Base-by-base conservation (phyloP, 805 yeast genomes). In the Yarrowia osloensis region DNA sequence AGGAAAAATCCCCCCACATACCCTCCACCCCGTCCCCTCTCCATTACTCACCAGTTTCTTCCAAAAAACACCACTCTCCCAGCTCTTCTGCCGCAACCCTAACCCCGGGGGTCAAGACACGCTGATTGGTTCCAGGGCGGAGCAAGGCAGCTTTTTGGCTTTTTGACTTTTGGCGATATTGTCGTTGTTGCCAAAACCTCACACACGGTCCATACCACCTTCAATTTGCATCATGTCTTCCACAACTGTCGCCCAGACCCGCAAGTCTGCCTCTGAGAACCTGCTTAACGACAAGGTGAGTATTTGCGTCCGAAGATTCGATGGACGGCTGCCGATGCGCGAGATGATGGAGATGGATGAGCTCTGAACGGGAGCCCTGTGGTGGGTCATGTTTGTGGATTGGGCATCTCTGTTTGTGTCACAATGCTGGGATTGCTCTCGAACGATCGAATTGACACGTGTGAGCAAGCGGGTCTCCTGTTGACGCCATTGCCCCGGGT, bases 221-320 rank as follows among this genome's bases (percentile, higher is more conserved):
- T 44, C 54, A 61, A 44, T 44, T 57, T 46, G 54, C 66, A 61
- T 61, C 66, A 61, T 61, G 66, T 61, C 65, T 59, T 59, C 66
- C 66, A 61, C 66, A 55, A 61, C 66, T 17, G 66, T 61, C 54
- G 42, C 66, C 50, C 44, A 61, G 54, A 61, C 66, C 66, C 66
- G 66, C 54, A 61, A 61, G 66, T 44, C 66, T 61, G 54, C 66
- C 42, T 74, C 78, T n/a, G 77, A 76, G 69, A 73, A 72, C 66
- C 70, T 77, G 35, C 73, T 77, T 57, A 75, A 77, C 73, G 79
- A 77, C 67, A 77, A 77, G 79, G 79, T 76, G 69, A 55, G 74
- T 73, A 50, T 26, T 35, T 15, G 3, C 12, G 21, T 4, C 3
- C 17, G 22, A 2, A 8, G 12, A 24, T n/a, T n/a, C 19, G 40